Evolutionary conservation across 805 yeast species (phyloP).

Genomic region (Lipomyces mesembrius): DNA sequence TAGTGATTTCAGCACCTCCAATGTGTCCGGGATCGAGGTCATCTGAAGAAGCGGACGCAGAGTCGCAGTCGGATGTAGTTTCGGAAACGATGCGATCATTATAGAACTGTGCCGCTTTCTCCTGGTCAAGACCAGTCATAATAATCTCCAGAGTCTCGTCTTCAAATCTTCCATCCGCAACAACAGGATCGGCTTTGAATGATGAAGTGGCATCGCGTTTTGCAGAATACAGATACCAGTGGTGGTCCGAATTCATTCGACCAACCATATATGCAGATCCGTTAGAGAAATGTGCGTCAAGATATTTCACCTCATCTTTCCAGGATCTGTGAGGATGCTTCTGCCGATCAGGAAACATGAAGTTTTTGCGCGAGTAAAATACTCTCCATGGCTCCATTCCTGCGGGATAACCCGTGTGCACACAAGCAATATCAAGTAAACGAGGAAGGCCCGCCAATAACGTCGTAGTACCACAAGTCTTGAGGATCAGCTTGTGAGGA

Average conservation of each 20-base stretch:
- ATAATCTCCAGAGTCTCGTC: conserved; percentile 86
- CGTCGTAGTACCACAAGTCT: conserved; percentile 97
- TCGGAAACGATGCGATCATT: conserved; percentile 55
- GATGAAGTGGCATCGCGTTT: conserved; percentile 27
- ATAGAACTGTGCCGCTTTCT: conserved; percentile 61
- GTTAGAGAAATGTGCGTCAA: conserved; percentile 65
- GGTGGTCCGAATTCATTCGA: conserved; percentile 73
- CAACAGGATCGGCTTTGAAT: not conserved
- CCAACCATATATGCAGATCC: conserved; percentile 81
- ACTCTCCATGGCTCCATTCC: conserved; percentile 59
- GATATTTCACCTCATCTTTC: conserved; percentile 74
- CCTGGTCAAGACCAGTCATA: conserved; percentile 80
- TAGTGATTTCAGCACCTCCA: conserved; percentile 72
- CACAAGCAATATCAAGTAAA: conserved; percentile 58
- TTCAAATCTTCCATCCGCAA: conserved; percentile 33
- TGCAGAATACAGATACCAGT: conserved; percentile 75
- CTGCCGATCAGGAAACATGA: conserved; percentile 91
- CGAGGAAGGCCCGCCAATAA: conserved; percentile 75
- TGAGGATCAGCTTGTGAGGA: conserved; percentile 80
- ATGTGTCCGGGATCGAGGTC: conserved; percentile 76
- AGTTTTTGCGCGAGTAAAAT: conserved; percentile 88
- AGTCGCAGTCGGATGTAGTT: conserved; percentile 39
- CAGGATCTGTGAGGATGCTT: conserved; percentile 79
- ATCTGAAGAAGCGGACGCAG: conserved; percentile 44
- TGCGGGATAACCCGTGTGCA: conserved; percentile 50